These are phyloP conservation scores for Gelatoporia subvermispora DNA, from an alignment of 768 basidiomycete genomes.

Conservation along the genomic window DNA sequence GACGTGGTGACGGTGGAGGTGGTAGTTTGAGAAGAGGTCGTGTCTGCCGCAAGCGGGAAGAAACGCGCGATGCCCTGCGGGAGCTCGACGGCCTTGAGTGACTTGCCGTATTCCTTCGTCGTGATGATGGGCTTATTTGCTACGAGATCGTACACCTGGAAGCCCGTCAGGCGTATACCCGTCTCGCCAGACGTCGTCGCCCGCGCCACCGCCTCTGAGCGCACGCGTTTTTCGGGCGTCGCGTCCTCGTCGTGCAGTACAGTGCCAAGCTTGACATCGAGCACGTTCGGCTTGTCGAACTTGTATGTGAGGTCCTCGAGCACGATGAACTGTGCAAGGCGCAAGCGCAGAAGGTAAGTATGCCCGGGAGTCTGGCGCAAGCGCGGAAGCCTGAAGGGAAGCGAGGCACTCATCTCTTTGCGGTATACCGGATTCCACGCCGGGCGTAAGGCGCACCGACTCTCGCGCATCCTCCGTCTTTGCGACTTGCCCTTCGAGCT, in stretches of 20 bases:
- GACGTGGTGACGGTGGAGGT: slow-evolving; percentile 11
- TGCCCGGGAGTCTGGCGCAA: neutral
- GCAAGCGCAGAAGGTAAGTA: neutral
- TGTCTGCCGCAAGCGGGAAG: slow-evolving; percentile 55
- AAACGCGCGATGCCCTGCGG: slow-evolving; percentile 73
- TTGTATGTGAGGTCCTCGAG: slow-evolving; percentile 75
- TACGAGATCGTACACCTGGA: slow-evolving; percentile 77
- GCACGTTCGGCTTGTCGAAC: slow-evolving; percentile 78
- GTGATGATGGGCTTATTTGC: slow-evolving; percentile 54
- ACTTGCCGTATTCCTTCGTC: slow-evolving; percentile 74
- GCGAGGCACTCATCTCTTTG: slow-evolving; percentile 45
- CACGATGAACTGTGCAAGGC: slow-evolving; percentile 61
- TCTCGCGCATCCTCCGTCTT: slow-evolving; percentile 24
- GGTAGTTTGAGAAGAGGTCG: slow-evolving; percentile 8
- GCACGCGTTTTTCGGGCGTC: slow-evolving; percentile 68
- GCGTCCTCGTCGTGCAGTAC: slow-evolving; percentile 69
- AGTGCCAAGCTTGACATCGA: slow-evolving; percentile 93
- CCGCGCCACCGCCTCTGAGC: slow-evolving; percentile 70
- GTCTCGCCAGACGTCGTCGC: slow-evolving; percentile 70
- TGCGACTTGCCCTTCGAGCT: slow-evolving; percentile 58
- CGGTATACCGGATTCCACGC: slow-evolving; percentile 18
- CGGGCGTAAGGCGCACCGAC: slow-evolving; percentile 5
- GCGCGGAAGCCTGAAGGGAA: neutral
- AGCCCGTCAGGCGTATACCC: slow-evolving; percentile 84
- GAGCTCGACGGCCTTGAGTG: slow-evolving; percentile 63